Evolutionary conservation across 176 grass and related monocot species (phyloP).

Genomic region (Calamus simplicifolius): DNA sequence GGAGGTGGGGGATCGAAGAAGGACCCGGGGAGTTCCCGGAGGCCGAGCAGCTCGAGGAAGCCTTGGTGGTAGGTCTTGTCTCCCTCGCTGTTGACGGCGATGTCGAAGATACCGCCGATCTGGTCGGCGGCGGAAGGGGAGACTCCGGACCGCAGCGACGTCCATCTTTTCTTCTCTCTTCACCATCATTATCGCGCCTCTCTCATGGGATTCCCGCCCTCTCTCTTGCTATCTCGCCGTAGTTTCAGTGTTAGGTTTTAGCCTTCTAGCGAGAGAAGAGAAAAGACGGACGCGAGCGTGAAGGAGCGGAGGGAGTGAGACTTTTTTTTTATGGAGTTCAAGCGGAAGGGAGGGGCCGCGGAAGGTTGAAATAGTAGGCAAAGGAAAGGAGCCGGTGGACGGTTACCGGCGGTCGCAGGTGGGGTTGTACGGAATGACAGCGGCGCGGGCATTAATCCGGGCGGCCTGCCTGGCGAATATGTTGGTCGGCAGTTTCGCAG

Average conservation of each 20-base stretch:
- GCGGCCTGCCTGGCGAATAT: not conserved
- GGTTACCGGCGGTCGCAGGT: not conserved
- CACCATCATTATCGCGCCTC: constrained; percentile 3
- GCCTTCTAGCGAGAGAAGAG: not conserved
- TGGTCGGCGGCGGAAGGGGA: not conserved
- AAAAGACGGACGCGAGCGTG: not conserved
- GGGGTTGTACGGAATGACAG: not conserved
- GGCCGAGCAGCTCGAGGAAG: constrained; percentile 11
- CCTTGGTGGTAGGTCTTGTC: constrained; percentile 3
- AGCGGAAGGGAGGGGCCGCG: not conserved
- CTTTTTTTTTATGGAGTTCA: not conserved
- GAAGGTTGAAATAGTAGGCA: too few species aligned
- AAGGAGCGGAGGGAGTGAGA: not conserved
- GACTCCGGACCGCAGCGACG: not conserved
- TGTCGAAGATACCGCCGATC: not conserved
- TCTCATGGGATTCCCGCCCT: not conserved
- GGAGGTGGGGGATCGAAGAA: not conserved
- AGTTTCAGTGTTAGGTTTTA: constrained; percentile 4
- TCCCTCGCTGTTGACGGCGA: not conserved
- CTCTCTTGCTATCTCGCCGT: too few species aligned
- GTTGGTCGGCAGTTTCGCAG: not conserved
- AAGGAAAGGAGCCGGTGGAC: too few species aligned
- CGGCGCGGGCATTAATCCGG: not conserved
- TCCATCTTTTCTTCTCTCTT: constrained; percentile 10
- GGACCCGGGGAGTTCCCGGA: not conserved